Percentiles rank a stretch among this genome's conserved stretches.
Conservation (phyloP, 768 basidiomycete species). For the Hebeloma cylindrosporum region DNA sequence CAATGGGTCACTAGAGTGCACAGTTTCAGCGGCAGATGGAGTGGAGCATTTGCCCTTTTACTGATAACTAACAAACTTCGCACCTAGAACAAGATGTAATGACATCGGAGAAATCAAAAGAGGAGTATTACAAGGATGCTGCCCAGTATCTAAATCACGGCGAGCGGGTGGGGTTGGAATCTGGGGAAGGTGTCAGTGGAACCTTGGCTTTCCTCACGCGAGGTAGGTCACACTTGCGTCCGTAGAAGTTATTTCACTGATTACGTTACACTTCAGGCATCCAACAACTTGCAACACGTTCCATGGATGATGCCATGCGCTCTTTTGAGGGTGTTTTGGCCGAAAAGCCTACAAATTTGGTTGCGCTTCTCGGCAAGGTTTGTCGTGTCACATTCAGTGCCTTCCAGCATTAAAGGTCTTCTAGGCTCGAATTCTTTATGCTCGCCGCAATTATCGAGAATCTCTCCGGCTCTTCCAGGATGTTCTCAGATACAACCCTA, state of each 20-base stretch:
- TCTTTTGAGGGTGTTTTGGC: constrained; percentile 80
- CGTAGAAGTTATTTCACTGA: neutral
- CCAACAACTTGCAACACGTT: constrained; percentile 75
- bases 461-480: constrained; percentile 87
- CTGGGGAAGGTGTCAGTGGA: constrained; percentile 57
- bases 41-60: no score
- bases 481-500: constrained; percentile 73
- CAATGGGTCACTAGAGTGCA: no score
- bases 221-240: constrained; percentile 40
- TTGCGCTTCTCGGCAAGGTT: constrained; percentile 87
- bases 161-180: constrained; percentile 53
- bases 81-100: constrained; percentile 64
- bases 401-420: constrained; percentile 8
- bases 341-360: constrained; percentile 80
- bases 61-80: constrained; percentile 3
- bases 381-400: constrained; percentile 5
- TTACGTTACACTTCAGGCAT: constrained; percentile 52
- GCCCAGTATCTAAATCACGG: constrained; percentile 65
- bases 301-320: constrained; percentile 78
- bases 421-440: constrained; percentile 84
- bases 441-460: constrained; percentile 70
- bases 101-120: constrained; percentile 58
- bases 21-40: no score
- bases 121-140: constrained; percentile 69
- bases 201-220: constrained; percentile 63